Evolutionary conservation across 805 yeast species (phyloP), one percentile per base, ranked within the genome.

Genomic region (Candida peoriensis): DNA sequence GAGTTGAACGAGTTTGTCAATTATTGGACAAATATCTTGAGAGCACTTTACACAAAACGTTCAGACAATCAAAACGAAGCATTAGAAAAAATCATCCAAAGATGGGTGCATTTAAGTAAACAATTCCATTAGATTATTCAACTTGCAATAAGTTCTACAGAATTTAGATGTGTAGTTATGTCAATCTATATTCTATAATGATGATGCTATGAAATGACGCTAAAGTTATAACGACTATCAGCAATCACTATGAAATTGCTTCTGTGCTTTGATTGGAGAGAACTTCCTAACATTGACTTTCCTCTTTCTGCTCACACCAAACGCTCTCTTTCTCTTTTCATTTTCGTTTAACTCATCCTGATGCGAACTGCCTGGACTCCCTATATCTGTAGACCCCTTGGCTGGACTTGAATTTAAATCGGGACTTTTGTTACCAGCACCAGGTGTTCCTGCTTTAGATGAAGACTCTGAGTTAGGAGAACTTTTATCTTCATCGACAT

Each of bases 11-110:
- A 53, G 10, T 76, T 80, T 44, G 54, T 66, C 5, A 57, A 55
- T 3, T 74, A 74, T 46, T 82, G 89, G 89, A 39, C 55, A 3
- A 53, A 57, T 3, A 58, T 72, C 0, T 53, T 80, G 28, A 42
- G 47, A 3, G 58, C 60, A 1, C 48, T 79, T 8, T 78, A 76
- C 44, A 21, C 41, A 10, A 58, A 61, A 26, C 50, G 72, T 27
- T 57, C 45, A 14, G 41, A 38, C 0, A 33, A 29, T 0, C 70
- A 68, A 20, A 50, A 54, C 14, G 15, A 33, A 2, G 61, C 65
- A 6, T 47, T 74, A 20, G 47, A 47, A 6, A 33, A 34, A 21
- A 42, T 63, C 5, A 42, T 57, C 3, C 39, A 54, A 12, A 44
- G 70, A 36, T 69, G 76, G 74, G 21, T 44, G 4, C 20, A 40